Base-by-base conservation (phyloP, 1,284 basidiomycete species). In the Heterobasidion occidentale region DNA sequence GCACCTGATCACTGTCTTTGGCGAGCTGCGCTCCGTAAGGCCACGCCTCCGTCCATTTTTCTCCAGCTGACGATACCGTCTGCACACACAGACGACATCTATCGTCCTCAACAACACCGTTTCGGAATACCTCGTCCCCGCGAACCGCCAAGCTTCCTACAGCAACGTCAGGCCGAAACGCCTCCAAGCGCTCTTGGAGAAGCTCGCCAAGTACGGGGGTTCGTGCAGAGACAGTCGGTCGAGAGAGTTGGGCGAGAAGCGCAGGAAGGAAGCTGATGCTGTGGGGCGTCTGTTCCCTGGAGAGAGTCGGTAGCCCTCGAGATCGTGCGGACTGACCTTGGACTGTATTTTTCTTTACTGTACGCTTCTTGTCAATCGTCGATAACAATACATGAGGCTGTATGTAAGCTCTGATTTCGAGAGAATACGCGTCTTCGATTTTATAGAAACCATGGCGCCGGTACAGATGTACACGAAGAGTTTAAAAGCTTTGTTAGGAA, bases 251-350 rank as follows among this genome's bases (percentile, higher is more conserved):
- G 88, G 80, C 7, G 87, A 92, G 65, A 81, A 76, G 64, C 78
- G 91, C 54, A 77, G 86, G 61, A 87, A 80, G 61, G 90, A 94
- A 68, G 88, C 89, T n/a, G 90, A 93, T 54, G 77, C 79, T 19
- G 79, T 91, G 52, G 83, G 86, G 17, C 76, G 86, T 60, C 65
- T 86, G 50, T 86, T 82, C 68, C 85, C 84, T 49, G 84, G 83
- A 20, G 83, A 86, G 71, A 79, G 72, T 57, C 78, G 83, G 45
- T 66, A 54, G 61, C 33, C 12, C 19, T 11, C 2, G 38, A 42
- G 12, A 42, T 42, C 38, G 38, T 42, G n/a, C 19, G 20, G 33
- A 49, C 17, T 14, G 11, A n/a, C 14, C n/a, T 15, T 9, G 36
- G 36, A 15, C 2, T 36, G 17, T 54, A 42, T 42, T 42, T 11